Conservation (phyloP, 768 basidiomycete species). For the Lentinula raphanica region DNA sequence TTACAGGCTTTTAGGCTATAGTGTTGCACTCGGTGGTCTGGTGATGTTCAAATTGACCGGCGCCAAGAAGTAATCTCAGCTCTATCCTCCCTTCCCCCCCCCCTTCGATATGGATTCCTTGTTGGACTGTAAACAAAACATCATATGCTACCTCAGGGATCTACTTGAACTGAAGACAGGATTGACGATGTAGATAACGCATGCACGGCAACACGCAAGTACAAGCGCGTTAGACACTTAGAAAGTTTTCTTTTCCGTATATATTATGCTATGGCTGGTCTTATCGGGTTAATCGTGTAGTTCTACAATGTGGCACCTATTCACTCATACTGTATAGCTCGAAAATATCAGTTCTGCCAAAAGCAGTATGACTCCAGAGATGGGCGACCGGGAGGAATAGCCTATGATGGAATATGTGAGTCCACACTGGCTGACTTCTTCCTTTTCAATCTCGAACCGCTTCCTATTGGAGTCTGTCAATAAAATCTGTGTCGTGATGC, state of each 20-base stretch:
- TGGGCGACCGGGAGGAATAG: too few relatives aligned
- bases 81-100: background rate
- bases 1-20: slow-evolving; percentile 77
- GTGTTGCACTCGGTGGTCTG: slow-evolving; percentile 79
- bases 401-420: too few relatives aligned
- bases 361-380: too few relatives aligned
- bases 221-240: background rate
- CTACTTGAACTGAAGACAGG: background rate
- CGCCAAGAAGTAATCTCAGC: slow-evolving; percentile 37
- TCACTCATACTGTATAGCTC: background rate
- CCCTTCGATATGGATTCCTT: background rate
- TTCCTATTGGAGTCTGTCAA: too few relatives aligned
- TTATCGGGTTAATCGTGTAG: background rate
- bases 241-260: background rate
- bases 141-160: background rate
- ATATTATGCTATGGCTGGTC: background rate
- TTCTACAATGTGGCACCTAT: background rate
- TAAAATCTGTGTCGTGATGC: too few relatives aligned
- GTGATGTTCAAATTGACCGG: slow-evolving; percentile 79
- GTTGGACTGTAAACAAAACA: background rate
- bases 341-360: too few relatives aligned
- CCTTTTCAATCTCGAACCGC: too few relatives aligned
- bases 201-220: background rate
- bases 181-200: background rate
- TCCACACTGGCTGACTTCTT: too few relatives aligned